Evolutionary conservation across 495 filamentous ascomycete genomes (phyloP), one percentile per base, ranked within the genome.

Genomic region (Tuber borchii): DNA sequence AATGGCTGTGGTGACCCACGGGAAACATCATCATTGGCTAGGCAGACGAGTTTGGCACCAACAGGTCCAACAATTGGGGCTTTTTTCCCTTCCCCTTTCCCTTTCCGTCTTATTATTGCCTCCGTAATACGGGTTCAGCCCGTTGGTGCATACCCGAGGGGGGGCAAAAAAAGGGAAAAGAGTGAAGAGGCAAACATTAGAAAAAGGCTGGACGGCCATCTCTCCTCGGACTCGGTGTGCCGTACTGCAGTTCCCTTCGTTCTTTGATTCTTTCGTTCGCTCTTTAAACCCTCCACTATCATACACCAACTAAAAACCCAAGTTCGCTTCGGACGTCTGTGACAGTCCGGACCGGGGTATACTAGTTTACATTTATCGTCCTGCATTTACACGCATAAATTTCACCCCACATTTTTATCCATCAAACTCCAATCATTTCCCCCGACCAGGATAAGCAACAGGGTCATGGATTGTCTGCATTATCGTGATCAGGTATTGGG

Each of bases 401-500:
- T 65, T 34, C 56, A 65, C 56, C 56, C 56, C 56, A 26, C 56
- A 34, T 19, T 65, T 61, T 16, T 65, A 34, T 19, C 56, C n/a
- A 16, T 31, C 12, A n/a, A 26, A 16, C 51, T 31, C n/a, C 56
- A 65, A 31, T 65, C 26, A 65, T 34, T 65, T 17, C 56, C 56
- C 56, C 19, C 1, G 12, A 14, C 26, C 4, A 26, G 56, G 26
- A 14, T 61, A 61, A 61, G 51, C 51, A 12, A 65, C 31, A 34
- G 8, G n/a, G 26, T 26, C 26, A 65, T 65, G 56, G 56, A 65
- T 65, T 65, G 56, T 65, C 56, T 31, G 56, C 56, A 65, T 65
- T 65, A 65, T 31, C 56, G 56, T 65, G 56, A 65, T 65, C 56
- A 65, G 26, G 31, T 65, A 34, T 65, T 65, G 31, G 56, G 56